Conservation (phyloP, 352 stramenopile species). For the Globisporangium recalcitrans region DNA sequence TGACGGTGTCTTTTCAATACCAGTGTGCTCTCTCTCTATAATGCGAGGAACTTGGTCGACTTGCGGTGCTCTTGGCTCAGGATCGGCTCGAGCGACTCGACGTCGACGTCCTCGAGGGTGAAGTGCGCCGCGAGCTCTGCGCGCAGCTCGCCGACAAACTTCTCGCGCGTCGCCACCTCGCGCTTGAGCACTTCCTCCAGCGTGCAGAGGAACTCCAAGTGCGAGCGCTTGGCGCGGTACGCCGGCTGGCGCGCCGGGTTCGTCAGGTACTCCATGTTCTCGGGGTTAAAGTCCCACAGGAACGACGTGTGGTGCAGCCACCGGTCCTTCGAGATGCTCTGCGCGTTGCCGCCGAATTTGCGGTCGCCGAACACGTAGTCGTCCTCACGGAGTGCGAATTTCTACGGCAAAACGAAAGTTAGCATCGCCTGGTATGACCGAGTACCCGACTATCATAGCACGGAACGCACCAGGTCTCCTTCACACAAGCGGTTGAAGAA, state of each 20-base stretch:
- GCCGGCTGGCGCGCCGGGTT: slow-evolving; percentile 92
- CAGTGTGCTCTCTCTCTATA: slow-evolving; percentile 19
- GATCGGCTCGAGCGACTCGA: slow-evolving; percentile 43
- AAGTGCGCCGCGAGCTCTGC: slow-evolving; percentile 55
- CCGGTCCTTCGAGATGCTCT: slow-evolving; percentile 91
- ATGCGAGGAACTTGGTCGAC: slow-evolving; percentile 53
- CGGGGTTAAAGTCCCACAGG: slow-evolving; percentile 92
- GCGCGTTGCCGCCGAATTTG: slow-evolving; percentile 97
- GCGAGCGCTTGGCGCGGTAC: slow-evolving; percentile 90
- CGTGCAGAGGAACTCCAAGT: slow-evolving; percentile 92
- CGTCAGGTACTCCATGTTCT: slow-evolving; percentile 94
- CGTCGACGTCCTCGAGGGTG: slow-evolving; percentile 41
- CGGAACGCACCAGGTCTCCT: slow-evolving; percentile 15
- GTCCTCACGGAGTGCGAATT: slow-evolving; percentile 91
- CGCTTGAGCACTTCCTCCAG: slow-evolving; percentile 71
- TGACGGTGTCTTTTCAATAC: neutral
- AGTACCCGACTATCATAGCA: neutral
- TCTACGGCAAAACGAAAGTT: slow-evolving; percentile 22
- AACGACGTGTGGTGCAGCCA: slow-evolving; percentile 98
- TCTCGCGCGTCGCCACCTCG: slow-evolving; percentile 29
- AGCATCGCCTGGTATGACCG: too few species aligned
- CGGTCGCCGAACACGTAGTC: slow-evolving; percentile 94
- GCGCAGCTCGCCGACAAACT: slow-evolving; percentile 40
- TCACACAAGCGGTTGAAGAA: slow-evolving; percentile 63
- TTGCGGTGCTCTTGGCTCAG: slow-evolving; percentile 58